These are phyloP conservation scores for Xylaria sp. DNA, from an alignment of 2,329 filamentous ascomycete genomes.

Conservation along the genomic window DNA sequence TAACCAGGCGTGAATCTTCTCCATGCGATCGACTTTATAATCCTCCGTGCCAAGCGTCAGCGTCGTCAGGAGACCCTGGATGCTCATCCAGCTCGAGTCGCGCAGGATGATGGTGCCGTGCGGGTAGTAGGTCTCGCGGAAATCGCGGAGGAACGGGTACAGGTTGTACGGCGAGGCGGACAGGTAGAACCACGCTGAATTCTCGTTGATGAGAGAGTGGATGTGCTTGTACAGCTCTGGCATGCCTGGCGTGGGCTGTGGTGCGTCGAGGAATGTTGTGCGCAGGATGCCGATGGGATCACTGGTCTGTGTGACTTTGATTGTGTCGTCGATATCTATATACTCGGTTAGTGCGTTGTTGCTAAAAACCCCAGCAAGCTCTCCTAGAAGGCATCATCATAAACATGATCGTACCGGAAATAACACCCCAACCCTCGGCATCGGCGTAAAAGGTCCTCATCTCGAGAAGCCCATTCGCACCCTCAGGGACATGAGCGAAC, in stretches of 20 bases:
- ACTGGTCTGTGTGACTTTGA: slow-evolving; percentile 88
- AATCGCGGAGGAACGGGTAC: slow-evolving; percentile 84
- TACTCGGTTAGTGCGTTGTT: slow-evolving; percentile 24
- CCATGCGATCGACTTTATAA: slow-evolving; percentile 86
- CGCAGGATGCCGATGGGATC: slow-evolving; percentile 83
- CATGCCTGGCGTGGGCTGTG: slow-evolving; percentile 81
- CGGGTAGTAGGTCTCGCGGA: slow-evolving; percentile 77
- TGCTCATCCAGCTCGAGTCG: slow-evolving; percentile 86
- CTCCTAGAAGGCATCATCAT: not conserved
- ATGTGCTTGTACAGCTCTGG: slow-evolving; percentile 82
- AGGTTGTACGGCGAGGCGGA: slow-evolving; percentile 95
- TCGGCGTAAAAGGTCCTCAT: slow-evolving; percentile 80
- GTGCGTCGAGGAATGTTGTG: slow-evolving; percentile 83
- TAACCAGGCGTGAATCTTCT: slow-evolving; percentile 81
- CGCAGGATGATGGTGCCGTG: slow-evolving; percentile 85
- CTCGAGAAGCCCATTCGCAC: slow-evolving; percentile 65
- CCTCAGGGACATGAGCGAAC: slow-evolving; percentile 62
- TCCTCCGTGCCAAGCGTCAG: slow-evolving; percentile 83
- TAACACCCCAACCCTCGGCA: slow-evolving; percentile 83
- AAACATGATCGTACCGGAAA: slow-evolving; percentile 68
- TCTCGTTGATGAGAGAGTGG: slow-evolving; percentile 61
- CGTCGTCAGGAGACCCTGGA: slow-evolving; percentile 80
- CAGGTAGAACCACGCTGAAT: slow-evolving; percentile 89
- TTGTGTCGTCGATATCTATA: slow-evolving; percentile 90
- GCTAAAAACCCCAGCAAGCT: too few species aligned